Conservation (phyloP, 345 rosid genomes). For the Anastatica hierochuntica region DNA sequence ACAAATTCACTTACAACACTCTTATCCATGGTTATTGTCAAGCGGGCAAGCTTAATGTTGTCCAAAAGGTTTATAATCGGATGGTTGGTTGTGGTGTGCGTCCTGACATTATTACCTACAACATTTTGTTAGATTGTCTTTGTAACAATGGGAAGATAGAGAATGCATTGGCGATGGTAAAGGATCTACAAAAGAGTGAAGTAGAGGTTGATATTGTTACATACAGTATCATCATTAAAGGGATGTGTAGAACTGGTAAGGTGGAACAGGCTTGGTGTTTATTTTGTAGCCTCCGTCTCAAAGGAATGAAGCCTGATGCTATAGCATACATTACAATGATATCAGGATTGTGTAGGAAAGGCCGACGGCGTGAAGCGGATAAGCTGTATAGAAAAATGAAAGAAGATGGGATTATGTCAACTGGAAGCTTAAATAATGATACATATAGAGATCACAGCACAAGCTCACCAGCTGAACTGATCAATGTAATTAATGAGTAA, state of each 20-base stretch:
- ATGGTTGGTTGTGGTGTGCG: constrained; percentile 15
- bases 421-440: background rate
- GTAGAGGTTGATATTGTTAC: constrained; percentile 6
- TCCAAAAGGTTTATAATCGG: constrained; percentile 3
- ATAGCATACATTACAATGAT: constrained; percentile 10
- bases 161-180: constrained; percentile 12
- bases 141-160: constrained; percentile 18
- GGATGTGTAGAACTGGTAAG: constrained; percentile 15
- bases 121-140: constrained; percentile 7
- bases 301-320: constrained; percentile 22
- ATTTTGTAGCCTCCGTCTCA: constrained; percentile 8
- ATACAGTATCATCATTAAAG: constrained; percentile 18
- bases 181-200: constrained; percentile 10
- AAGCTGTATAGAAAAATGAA: constrained; percentile 18
- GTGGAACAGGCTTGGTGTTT: constrained; percentile 10
- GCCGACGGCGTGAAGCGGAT: constrained; percentile 16
- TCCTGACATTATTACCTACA: constrained; percentile 19
- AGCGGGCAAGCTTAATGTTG: constrained; percentile 7
- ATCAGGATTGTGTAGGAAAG: constrained; percentile 18
- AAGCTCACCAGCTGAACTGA: constrained; percentile 16
- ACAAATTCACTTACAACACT: constrained; percentile 13
- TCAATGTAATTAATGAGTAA: constrained; percentile 4
- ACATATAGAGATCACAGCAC: constrained; percentile 5
- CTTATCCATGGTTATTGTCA: constrained; percentile 17
- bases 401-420: constrained; percentile 17